Evolutionary conservation across 2,329 filamentous ascomycete species (phyloP), one percentile per base, ranked within the genome.

Genomic region (Incumbomyces delicatus): DNA sequence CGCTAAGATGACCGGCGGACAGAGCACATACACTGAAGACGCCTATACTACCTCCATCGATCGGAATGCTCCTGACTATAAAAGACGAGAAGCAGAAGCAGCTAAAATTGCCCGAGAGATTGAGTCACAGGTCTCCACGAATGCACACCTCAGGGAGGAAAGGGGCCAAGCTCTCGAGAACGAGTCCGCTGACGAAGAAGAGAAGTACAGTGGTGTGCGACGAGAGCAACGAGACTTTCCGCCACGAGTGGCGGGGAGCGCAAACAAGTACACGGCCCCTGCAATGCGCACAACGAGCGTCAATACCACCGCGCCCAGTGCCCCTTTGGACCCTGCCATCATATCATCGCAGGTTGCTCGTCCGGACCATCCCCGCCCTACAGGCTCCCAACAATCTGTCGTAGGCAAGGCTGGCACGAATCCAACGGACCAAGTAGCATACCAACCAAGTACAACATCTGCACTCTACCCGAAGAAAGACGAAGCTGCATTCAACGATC

Each of bases 121-220:
- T 57, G 87, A 95, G 65, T 74, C 77, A 38, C 85, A 81, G 52
- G 72, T 74, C 14, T 73, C 87, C 6, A 75, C 77, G 31, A 95
- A 92, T 46, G 70, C 83, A 3, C 92, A 98, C 61, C 78, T 95
- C 48, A 85, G 86, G 2, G 92, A 96, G 66, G 92, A 98, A 70
- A 82, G 89, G 60, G 77, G 87, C 44, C 71, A 78, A n/a, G 76
- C 75, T 11, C 71, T 74, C 8, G 75, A 78, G 33, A 77, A 83
- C 44, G 80, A 81, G 43, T 82, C 79, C 12, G 66, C 76, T 22
- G 87, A 95, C 54, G 92, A 98, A 66, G 92, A 98, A 68, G 89
- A 94, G 61, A 95, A 92, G 62, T 96, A 96, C 68, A 95, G 89
- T 61, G 90, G 90, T 61, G 92, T 98, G 46, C 83, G 83, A 52